A percentile compares a stretch with the other conserved stretches of the same genome.
Evolutionary conservation across 768 basidiomycete species (phyloP).

Genomic region (Porphyrellus cyaneotinctus): DNA sequence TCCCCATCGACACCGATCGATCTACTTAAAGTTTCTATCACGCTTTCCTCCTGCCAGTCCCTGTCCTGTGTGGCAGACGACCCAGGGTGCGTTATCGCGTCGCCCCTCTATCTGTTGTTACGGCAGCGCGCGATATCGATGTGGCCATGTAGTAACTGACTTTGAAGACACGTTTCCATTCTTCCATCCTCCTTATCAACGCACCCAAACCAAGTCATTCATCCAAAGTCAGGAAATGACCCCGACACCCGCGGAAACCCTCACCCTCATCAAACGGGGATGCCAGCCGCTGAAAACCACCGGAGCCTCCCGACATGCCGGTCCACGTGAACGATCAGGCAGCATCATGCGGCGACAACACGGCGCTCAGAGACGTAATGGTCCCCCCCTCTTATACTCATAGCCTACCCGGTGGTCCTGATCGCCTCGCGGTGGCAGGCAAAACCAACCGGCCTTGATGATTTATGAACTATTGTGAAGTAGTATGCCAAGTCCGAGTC

Average conservation of each 20-base stretch:
- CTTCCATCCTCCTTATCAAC: conserved; percentile 15
- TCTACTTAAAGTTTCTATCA: background rate
- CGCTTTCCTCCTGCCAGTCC: background rate
- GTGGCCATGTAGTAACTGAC: background rate
- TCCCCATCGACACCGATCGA: background rate
- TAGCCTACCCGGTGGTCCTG: conserved; percentile 11
- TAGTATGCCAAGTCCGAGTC: too few species aligned
- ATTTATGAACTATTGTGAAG: too few species aligned
- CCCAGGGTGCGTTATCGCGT: conserved; percentile 12
- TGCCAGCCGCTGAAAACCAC: too few species aligned
- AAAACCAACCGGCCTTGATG: background rate
- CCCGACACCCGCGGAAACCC: conserved; percentile 4
- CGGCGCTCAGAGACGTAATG: conserved; percentile 15
- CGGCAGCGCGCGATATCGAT: conserved; percentile 3
- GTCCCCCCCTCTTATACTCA: background rate
- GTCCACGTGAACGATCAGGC: background rate
- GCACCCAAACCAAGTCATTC: background rate
- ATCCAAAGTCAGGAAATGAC: background rate
- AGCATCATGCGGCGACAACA: too few species aligned
- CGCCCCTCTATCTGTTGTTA: conserved; percentile 4
- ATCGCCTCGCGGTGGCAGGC: conserved; percentile 13
- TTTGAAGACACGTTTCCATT: conserved; percentile 8
- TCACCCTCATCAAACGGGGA: background rate
- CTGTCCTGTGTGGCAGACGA: background rate
- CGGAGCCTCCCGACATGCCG: background rate